Evolutionary conservation across 2,329 filamentous ascomycete genomes (phyloP).

Genomic region (Colletotrichum tanaceti): DNA sequence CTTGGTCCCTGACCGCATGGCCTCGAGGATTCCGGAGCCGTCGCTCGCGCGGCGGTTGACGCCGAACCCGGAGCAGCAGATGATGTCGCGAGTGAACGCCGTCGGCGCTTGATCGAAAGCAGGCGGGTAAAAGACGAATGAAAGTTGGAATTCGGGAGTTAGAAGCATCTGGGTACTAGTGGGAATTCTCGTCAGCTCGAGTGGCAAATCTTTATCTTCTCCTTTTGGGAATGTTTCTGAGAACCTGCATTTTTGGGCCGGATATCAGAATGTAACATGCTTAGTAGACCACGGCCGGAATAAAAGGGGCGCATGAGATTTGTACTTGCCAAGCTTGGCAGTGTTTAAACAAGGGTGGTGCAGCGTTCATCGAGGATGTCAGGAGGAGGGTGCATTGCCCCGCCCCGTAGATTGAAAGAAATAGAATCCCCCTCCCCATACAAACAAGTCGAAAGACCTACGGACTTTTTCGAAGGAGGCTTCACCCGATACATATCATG

Average conservation of each 20-base stretch:
- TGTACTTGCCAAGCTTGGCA: not conserved
- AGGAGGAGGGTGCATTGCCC: not conserved
- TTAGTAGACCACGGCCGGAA: conserved; percentile 19
- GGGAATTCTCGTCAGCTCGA: conserved; percentile 19
- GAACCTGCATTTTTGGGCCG: not conserved
- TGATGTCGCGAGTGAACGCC: conserved; percentile 45
- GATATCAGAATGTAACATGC: conserved; percentile 27
- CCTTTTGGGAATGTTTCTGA: no score
- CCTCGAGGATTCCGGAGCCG: conserved; percentile 57
- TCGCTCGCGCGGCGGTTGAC: conserved; percentile 58
- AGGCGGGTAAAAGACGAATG: no score
- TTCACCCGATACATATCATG: not conserved
- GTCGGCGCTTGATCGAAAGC: conserved; percentile 43
- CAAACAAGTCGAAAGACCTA: no score
- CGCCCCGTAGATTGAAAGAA: not conserved
- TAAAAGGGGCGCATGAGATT: conserved; percentile 14
- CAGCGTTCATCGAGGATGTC: not conserved
- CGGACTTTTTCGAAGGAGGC: no score
- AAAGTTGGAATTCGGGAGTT: not conserved
- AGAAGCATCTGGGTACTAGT: not conserved
- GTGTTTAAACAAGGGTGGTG: not conserved
- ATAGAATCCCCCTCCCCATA: no score
- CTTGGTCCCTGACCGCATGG: conserved; percentile 63
- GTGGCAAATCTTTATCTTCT: not conserved
- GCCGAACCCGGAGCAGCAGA: conserved; percentile 61